A percentile compares a stretch with the other conserved stretches of the same genome.
These are phyloP conservation scores for Pleurotus sapidus DNA, from an alignment of 768 basidiomycete species.

Conservation along the genomic window DNA sequence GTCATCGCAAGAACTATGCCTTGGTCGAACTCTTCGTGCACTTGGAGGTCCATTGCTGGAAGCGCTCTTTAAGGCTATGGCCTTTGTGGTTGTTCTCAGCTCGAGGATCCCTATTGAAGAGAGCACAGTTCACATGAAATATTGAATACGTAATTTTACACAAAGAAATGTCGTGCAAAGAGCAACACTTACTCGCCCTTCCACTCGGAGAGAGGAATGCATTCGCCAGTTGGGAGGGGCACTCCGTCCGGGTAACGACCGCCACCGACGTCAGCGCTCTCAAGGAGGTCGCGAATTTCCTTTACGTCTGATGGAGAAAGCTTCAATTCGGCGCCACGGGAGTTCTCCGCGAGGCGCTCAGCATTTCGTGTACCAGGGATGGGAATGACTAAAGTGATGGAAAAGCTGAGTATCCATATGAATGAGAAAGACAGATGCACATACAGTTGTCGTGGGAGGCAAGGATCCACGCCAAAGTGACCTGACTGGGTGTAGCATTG, in stretches of 20 bases:
- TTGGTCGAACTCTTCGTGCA: too few species aligned
- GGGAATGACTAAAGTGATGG: constrained; percentile 17
- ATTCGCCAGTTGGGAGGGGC: constrained; percentile 14
- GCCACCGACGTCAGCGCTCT: constrained; percentile 19
- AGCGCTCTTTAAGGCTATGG: not conserved
- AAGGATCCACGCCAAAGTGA: constrained; percentile 21
- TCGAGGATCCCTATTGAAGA: not conserved
- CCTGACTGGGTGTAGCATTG: constrained; percentile 28
- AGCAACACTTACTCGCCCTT: constrained; percentile 10
- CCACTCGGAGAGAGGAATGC: constrained; percentile 17
- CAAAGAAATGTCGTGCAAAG: not conserved
- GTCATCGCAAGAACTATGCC: too few species aligned
- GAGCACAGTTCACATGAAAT: not conserved
- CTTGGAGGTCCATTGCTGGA: not conserved
- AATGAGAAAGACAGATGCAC: not conserved
- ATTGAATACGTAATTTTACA: not conserved
- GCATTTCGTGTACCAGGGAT: constrained; percentile 21
- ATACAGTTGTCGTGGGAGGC: constrained; percentile 16
- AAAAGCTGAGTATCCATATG: not conserved
- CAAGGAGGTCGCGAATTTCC: constrained; percentile 17
- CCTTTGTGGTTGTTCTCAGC: not conserved
- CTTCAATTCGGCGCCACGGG: constrained; percentile 14
- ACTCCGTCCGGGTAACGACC: constrained; percentile 15
- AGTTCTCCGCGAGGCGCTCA: constrained; percentile 20
- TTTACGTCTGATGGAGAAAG: constrained; percentile 16